Conservation (phyloP, 805 yeast species). For the Hanseniaspora hatyaiensis region DNA sequence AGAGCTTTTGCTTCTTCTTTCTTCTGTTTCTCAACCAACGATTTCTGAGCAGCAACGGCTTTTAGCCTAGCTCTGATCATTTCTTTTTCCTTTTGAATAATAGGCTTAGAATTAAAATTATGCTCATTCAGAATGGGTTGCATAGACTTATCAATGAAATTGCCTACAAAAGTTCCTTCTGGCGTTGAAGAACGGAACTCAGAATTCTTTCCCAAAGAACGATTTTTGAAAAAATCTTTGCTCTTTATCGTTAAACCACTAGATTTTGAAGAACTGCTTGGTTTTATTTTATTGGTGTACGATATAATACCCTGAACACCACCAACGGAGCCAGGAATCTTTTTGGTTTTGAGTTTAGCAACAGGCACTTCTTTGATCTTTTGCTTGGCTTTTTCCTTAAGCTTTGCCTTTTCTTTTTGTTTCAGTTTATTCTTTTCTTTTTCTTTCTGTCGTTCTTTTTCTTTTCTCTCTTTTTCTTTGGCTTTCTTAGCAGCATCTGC, state of each 20-base stretch:
- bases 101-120: not conserved
- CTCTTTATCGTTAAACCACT: too few species aligned
- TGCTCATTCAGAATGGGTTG: not conserved
- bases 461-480: slow-evolving; percentile 18
- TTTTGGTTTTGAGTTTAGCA: slow-evolving; percentile 13
- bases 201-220: not conserved
- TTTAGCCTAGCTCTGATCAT: too few species aligned
- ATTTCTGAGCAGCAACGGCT: slow-evolving; percentile 2
- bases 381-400: slow-evolving; percentile 11
- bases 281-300: not conserved
- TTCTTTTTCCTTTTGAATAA: not conserved
- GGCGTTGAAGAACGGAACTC: too few species aligned
- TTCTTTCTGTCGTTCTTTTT: slow-evolving; percentile 18
- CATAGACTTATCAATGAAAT: slow-evolving; percentile 8
- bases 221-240: slow-evolving; percentile 2
- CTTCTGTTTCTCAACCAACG: not conserved
- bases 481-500: slow-evolving; percentile 25
- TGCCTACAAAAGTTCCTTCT: too few species aligned
- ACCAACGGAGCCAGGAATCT: slow-evolving; percentile 16
- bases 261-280: too few species aligned
- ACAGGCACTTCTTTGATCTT: not conserved
- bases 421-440: slow-evolving; percentile 24
- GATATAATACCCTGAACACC: not conserved
- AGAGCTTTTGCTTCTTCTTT: slow-evolving; percentile 3
- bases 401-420: slow-evolving; percentile 25